These are phyloP conservation scores for Tribonema minus DNA, from an alignment of 108 stramenopile species.

Conservation along the genomic window DNA sequence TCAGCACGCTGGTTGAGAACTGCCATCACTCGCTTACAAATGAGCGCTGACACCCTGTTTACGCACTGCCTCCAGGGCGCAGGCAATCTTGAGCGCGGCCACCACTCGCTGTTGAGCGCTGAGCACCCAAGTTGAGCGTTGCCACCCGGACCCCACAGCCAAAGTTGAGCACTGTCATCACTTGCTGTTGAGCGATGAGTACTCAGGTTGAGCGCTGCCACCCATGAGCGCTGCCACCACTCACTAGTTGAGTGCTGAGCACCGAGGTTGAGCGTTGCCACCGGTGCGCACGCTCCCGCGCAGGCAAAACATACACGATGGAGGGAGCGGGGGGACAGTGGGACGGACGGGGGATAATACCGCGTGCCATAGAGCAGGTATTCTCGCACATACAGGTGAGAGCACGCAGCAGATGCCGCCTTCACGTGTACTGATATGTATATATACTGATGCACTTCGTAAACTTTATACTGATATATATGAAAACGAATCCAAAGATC, in stretches of 20 bases:
- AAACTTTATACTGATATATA: too few relatives aligned
- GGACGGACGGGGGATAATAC: conserved; percentile 63
- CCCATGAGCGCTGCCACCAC: conserved; percentile 3
- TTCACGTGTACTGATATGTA: too few relatives aligned
- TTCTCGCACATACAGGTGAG: conserved; percentile 64
- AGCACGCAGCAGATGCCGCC: too few relatives aligned
- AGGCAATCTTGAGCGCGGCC: conserved; percentile 35
- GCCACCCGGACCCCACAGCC: too few relatives aligned
- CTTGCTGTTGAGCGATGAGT: background rate
- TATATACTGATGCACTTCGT: too few relatives aligned
- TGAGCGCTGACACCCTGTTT: too few relatives aligned
- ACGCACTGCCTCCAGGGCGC: too few relatives aligned
- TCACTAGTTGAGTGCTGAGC: background rate
- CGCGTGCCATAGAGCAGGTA: conserved; percentile 67
- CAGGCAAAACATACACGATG: conserved; percentile 69
- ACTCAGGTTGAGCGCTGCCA: background rate
- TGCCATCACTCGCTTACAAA: too few relatives aligned
- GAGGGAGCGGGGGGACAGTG: conserved; percentile 48
- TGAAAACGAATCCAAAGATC: too few relatives aligned
- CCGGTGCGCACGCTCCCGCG: conserved; percentile 36
- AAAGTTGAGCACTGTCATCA: conserved; percentile 35
- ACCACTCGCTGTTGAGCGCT: too few relatives aligned
- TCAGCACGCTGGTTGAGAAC: too few relatives aligned
- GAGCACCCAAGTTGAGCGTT: too few relatives aligned
- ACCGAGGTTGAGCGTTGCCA: background rate